Evolutionary conservation across 352 stramenopile species (phyloP), one percentile per base, ranked within the genome.

Genomic region (Phytophthora lateralis): DNA sequence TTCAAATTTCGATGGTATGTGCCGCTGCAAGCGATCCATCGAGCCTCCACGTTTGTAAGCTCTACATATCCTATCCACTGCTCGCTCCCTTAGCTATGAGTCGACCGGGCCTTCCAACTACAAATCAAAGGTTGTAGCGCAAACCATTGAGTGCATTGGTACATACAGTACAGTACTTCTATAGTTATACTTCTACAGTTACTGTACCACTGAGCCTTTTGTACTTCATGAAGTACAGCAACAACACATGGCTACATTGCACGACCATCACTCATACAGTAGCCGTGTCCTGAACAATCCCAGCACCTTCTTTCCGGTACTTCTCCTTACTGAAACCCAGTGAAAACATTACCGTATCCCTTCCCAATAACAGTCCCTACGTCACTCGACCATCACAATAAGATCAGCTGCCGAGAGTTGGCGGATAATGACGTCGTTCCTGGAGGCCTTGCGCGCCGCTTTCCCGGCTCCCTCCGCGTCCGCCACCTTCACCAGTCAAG

Each of bases 351-450:
- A 58, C 44, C 30, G 15, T 49, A 9, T 10, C 21, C 12, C 27
- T n/a, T 29, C 46, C 55, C 15, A 69, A 69, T 69, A 69, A 26
- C 54, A 55, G 54, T 12, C 53, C 29, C 50, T 4, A 15, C 43
- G 21, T 34, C 6, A 11, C 27, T 32, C 27, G 6, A 6, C 6
- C 27, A 11, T 9, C 5, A 41, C 24, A 45, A 63, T 9, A 63
- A 54, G 29, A 58, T 60, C 29, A 63, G 42, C 17, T n/a, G 35
- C 24, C 12, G 10, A 11, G 8, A 4, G 9, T 24, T 39, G 6
- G 18, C 26, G 24, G 34, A n/a, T 24, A 17, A 76, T 76, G 68
- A 73, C 68, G 51, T 68, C 68, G 45, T 63, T 82, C 43, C 47
- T 82, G 41, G 55, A 57, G 38, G 63, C 48, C 30, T 56, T 82